Percentiles rank a stretch among this genome's conserved stretches.
phyloP scores from a whole-genome alignment of 352 stramenopile genomes.

The Globisporangium echinulatum region DNA sequence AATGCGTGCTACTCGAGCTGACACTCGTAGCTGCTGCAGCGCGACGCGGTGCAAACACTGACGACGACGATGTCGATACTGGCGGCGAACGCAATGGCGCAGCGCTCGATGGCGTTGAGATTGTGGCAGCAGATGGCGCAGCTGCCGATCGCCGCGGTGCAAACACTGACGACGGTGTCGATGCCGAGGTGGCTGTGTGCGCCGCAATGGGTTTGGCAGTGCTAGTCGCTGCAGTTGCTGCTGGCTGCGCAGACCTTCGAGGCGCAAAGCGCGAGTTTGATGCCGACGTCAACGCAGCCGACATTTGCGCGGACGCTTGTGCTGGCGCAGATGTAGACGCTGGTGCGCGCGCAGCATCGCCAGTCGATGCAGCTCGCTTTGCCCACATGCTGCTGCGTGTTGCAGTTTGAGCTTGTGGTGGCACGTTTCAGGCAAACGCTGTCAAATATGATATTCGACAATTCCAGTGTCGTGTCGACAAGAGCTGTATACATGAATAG shows the following conservation, averaged over 20 bases:
- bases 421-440: neutral
- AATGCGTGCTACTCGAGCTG: neutral
- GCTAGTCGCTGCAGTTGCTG: neutral
- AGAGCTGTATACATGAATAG: too few relatives aligned
- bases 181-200: neutral
- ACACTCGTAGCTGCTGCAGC: neutral
- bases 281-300: neutral
- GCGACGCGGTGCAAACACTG: neutral
- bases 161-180: conserved; percentile 8
- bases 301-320: neutral
- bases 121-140: neutral
- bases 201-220: neutral
- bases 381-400: conserved; percentile 29
- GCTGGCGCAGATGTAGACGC: conserved; percentile 6
- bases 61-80: neutral
- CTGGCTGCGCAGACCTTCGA: neutral
- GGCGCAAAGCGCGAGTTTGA: conserved; percentile 9
- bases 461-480: too few relatives aligned
- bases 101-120: neutral
- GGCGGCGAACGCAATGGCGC: neutral
- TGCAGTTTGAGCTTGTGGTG: neutral
- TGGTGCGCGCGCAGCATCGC: neutral
- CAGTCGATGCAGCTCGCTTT: conserved; percentile 11
- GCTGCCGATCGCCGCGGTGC: neutral
- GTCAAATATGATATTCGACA: too few relatives aligned